Base-by-base conservation (phyloP, 2,329 filamentous ascomycete species). In the Chaetomium olivaceum region DNA sequence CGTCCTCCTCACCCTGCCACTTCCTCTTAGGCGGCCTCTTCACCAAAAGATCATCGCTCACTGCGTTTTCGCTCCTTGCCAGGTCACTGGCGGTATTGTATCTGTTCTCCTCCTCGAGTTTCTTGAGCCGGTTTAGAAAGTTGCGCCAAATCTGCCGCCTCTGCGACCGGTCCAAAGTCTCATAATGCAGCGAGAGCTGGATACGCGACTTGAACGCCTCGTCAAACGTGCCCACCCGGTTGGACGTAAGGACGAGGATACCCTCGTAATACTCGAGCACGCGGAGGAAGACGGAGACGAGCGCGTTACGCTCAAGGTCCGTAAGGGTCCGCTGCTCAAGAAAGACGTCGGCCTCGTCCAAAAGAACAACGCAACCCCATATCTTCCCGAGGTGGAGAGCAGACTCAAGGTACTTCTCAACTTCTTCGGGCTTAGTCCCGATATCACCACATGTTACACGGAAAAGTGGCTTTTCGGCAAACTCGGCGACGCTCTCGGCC, bases 171-270 rank as follows among this genome's bases (percentile, higher is more conserved):
- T 51, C 29, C 8, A 60, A 46, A 1, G 27, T 4, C 1, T 27
- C 27, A 9, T 51, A 60, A 46, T 60, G 58, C 6, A 60, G 29
- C 4, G 58, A 43, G n/a, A 60, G 39, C 14, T 60, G 58, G 58
- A 60, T 60, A 27, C 58, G 58, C 2, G 58, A 60, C 3, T 33
- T 60, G 27, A 60, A 60, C 11, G 58, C 58, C 1, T 25, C n/a
- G 62, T 79, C 77, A 12, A 79, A 76, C 1, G 71, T 73, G 1
- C 70, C 73, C 0, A 78, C 74, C 1, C 77, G 74, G 58, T 78
- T 79, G 19, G 73, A 74, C 0, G 76, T 78, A 1, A 78, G 69
- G 48, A 79, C 74, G 0, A 79, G 62, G 23, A 79, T 78, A 8
- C 77, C 75, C 4, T 31, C 31, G 11, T 31, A 31, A 19, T 48